Conservation (phyloP, 73 alveolate genomes). For the Tetrahymena malaccensis region DNA sequence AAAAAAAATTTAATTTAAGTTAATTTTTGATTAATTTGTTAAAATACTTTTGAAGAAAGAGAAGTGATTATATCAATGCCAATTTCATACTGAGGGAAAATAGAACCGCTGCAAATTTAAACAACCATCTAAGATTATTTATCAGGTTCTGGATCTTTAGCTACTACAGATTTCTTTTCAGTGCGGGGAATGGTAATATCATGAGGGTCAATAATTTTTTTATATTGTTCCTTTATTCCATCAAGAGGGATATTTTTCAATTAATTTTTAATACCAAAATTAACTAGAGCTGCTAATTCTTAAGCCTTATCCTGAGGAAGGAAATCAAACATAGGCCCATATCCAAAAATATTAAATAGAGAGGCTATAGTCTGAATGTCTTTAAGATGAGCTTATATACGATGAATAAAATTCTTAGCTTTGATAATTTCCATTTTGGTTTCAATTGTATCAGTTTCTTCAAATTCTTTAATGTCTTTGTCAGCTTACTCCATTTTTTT, state of each 20-base stretch:
- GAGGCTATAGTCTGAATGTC: conserved; percentile 14
- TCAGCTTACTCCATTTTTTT: conserved; percentile 15
- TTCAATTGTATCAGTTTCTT: neutral
- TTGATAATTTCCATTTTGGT: neutral
- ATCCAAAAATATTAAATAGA: conserved; percentile 26
- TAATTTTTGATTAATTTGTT: too few relatives aligned
- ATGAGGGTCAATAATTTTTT: conserved; percentile 29
- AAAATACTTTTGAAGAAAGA: conserved; percentile 26
- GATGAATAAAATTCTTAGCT: conserved; percentile 11
- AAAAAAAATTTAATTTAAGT: neutral
- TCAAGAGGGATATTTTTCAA: conserved; percentile 15
- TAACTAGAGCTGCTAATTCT: neutral
- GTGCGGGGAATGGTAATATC: conserved; percentile 12
- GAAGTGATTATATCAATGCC: conserved; percentile 26
- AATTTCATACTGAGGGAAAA: conserved; percentile 8
- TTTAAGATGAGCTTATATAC: conserved; percentile 19
- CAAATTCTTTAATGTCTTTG: conserved; percentile 15
- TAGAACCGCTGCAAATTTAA: neutral
- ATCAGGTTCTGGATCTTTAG: conserved; percentile 1
- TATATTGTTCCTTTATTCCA: conserved; percentile 30
- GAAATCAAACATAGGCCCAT: conserved; percentile 16
- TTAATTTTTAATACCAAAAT: conserved; percentile 2
- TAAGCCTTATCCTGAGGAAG: conserved; percentile 10
- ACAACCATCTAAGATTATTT: conserved; percentile 10
- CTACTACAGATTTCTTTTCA: conserved; percentile 7